Conservation (phyloP, 257 asterid species). For the Solanum chiquidenum region DNA sequence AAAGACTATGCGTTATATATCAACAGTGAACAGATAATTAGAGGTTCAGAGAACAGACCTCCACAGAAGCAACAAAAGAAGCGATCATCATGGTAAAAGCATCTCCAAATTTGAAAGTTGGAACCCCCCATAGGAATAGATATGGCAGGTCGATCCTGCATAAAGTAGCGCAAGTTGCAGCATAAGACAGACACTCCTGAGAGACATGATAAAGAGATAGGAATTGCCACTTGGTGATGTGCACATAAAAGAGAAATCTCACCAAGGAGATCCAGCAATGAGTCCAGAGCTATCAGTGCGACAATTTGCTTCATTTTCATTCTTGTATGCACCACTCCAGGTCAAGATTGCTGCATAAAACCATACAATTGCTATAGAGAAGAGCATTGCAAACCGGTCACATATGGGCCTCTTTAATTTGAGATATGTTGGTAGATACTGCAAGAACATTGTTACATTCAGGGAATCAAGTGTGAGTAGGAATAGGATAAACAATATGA, state of each 20-base stretch:
- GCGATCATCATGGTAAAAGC: constrained; percentile 44
- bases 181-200: not conserved
- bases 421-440: constrained; percentile 48
- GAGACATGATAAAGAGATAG: not conserved
- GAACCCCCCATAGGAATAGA: constrained; percentile 92
- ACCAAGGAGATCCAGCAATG: constrained; percentile 51
- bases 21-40: not conserved
- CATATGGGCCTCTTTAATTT: constrained; percentile 36
- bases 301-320: constrained; percentile 22
- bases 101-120: constrained; percentile 46
- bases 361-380: constrained; percentile 54
- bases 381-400: constrained; percentile 50
- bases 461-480: not conserved
- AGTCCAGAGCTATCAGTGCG: constrained; percentile 51
- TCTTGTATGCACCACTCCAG: constrained; percentile 47
- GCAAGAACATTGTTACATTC: constrained; percentile 5
- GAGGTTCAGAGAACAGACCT: constrained; percentile 27
- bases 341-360: constrained; percentile 51
- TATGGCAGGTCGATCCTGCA: constrained; percentile 57
- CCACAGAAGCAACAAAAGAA: constrained; percentile 60
- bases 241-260: not conserved
- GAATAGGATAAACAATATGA: not conserved
- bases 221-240: not conserved
- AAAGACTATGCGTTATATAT: not conserved
- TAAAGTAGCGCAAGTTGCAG: not conserved